Percentiles rank a stretch among this genome's conserved stretches.
phyloP scores from a whole-genome alignment of 352 stramenopile species.

The Pythium pyrilobum region DNA sequence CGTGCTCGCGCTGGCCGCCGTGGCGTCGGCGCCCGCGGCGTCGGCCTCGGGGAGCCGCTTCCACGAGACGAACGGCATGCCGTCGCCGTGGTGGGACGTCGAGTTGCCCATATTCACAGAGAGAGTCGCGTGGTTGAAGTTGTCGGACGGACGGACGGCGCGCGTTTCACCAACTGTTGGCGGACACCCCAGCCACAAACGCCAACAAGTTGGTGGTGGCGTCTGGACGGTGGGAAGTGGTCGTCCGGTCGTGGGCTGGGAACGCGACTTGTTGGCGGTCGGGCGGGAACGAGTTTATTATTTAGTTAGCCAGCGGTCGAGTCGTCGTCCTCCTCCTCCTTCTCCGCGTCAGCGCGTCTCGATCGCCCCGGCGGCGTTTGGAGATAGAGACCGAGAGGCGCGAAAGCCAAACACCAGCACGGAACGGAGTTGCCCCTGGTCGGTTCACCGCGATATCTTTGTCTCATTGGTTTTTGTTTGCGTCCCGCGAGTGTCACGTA shows the following conservation, averaged over 20 bases:
- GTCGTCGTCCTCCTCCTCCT: not conserved
- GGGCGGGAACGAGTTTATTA: not conserved
- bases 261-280: no score
- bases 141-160: no score
- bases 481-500: not conserved
- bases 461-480: not conserved
- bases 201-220: not conserved
- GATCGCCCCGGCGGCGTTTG: not conserved
- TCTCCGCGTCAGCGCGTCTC: not conserved
- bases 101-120: constrained; percentile 16
- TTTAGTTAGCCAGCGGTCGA: not conserved
- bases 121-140: not conserved
- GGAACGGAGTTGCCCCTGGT: not conserved
- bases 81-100: constrained; percentile 27
- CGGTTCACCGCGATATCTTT: constrained; percentile 3
- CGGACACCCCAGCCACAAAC: no score
- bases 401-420: not conserved
- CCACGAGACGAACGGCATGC: constrained; percentile 72
- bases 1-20: not conserved
- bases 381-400: not conserved
- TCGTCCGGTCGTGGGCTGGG: no score
- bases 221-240: no score
- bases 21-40: not conserved
- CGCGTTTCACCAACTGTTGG: no score
- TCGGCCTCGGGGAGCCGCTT: constrained; percentile 14